phyloP scores from a whole-genome alignment of 169 alveolate species.

The Babesia divergens region DNA sequence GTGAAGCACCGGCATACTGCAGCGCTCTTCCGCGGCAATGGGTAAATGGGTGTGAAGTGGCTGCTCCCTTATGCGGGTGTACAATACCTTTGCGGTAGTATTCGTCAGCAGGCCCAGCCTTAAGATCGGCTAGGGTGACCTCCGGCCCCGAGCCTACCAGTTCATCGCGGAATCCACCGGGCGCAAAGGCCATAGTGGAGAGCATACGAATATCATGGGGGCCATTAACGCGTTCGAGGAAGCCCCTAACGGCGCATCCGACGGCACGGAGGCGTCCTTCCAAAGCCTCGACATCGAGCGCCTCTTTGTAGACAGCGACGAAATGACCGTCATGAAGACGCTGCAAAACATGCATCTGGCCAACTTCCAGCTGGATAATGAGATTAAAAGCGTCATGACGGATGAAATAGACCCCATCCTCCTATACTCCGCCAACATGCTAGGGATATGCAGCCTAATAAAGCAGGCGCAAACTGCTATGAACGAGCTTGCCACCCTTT shows the following conservation, averaged over 20 bases:
- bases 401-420: slow-evolving; percentile 43
- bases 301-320: slow-evolving; percentile 54
- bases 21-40: no score
- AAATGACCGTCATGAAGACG: slow-evolving; percentile 50
- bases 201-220: no score
- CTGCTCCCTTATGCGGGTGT: no score
- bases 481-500: slow-evolving; percentile 1
- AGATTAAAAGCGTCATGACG: slow-evolving; percentile 47
- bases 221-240: neutral
- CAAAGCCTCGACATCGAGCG: slow-evolving; percentile 43
- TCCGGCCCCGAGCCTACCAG: neutral
- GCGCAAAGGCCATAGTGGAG: no score
- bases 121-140: neutral
- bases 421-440: slow-evolving; percentile 44
- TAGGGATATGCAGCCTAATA: slow-evolving; percentile 46
- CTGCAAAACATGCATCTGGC: slow-evolving; percentile 61
- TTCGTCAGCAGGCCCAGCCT: no score
- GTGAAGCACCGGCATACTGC: no score
- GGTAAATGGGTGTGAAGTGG: no score
- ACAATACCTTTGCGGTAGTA: no score
- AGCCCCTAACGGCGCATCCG: neutral
- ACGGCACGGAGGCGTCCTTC: slow-evolving; percentile 4
- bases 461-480: slow-evolving; percentile 31
- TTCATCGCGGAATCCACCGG: neutral
- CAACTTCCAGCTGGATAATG: slow-evolving; percentile 40